A percentile compares a stretch with the other conserved stretches of the same genome.
phyloP scores from a whole-genome alignment of 208 protist species.

The Crithidia expoeki region DNA sequence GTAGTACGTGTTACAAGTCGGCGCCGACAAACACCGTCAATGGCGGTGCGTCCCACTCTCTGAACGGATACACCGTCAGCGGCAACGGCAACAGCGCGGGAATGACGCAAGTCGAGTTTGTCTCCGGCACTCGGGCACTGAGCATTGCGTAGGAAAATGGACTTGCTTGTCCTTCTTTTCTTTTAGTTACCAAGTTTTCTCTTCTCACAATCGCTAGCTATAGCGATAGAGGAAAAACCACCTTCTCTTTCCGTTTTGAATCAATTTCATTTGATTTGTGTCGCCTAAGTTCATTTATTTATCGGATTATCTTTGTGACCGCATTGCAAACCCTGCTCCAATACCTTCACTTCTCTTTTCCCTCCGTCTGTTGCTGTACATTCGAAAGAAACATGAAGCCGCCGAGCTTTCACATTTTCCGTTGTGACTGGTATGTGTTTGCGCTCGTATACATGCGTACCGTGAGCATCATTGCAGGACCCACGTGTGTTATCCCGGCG shows the following conservation, averaged over 20 bases:
- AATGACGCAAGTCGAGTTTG: constrained; percentile 21
- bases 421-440: background rate
- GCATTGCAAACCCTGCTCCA: background rate
- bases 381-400: too few species aligned
- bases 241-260: constrained; percentile 4
- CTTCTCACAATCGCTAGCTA: too few species aligned
- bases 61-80: background rate
- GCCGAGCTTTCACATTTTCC: too few species aligned
- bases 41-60: background rate
- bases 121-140: constrained; percentile 10
- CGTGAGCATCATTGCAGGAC: background rate
- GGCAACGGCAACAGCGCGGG: background rate
- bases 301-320: background rate
- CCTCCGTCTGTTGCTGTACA: background rate
- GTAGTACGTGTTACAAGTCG: background rate
- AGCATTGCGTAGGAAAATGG: constrained; percentile 18
- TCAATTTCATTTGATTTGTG: background rate
- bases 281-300: background rate
- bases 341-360: constrained; percentile 1
- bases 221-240: too few species aligned
- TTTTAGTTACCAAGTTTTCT: background rate
- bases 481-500: background rate
- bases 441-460: background rate
- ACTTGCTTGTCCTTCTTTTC: background rate
- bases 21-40: background rate